Base-by-base conservation (phyloP, 2,329 filamentous ascomycete genomes). In the Aspergillus tubingensis region DNA sequence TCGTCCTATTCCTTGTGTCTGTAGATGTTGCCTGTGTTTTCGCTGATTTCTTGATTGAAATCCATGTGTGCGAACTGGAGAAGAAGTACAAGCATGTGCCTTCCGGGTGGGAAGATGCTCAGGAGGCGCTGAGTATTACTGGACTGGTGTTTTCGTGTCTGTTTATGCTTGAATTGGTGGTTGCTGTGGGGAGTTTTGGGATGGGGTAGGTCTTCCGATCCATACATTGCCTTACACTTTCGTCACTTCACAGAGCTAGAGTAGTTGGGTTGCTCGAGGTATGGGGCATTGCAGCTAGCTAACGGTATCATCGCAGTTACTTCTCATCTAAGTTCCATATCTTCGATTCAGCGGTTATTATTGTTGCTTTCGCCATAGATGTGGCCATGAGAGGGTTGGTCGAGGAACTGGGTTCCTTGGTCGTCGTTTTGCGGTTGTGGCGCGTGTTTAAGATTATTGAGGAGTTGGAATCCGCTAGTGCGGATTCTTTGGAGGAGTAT, bases 371-470 rank as follows among this genome's bases (percentile, higher is more conserved):
- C 3, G 41, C 17, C 3, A 44, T 44, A 15, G 41, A 44, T 44
- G 19, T 44, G 2, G 41, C 41, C 0, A 11, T 44, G 8, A 8
- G 41, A 13, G 41, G 41, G 2, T 23, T 44, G 19, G 41, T 44
- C 0, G 41, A 44, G 19, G 41, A 51, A 57, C 13, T 69, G 5
- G 71, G 72, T 1, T 88, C 86, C 0, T 77, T 91, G n/a, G 82
- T 91, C 52, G 81, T 91, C 27, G 80, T 89, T 3, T 76, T 91
- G 48, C 85, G 88, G 56, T 78, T 91, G 3, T 90, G 87, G 85
- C 82, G 88, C 15, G 82, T 91, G 48, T 85, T 89, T 71, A 89
- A 90, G 77, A 88, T 90, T 54, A 84, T 89, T 6, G 86, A 91
- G 68, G 88, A 91, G 73, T 79, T 90, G 62, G 84, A 83, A 30